These are phyloP conservation scores for Chalciporus sphaerocephalus DNA, from an alignment of 768 basidiomycete species.

Conservation along the genomic window DNA sequence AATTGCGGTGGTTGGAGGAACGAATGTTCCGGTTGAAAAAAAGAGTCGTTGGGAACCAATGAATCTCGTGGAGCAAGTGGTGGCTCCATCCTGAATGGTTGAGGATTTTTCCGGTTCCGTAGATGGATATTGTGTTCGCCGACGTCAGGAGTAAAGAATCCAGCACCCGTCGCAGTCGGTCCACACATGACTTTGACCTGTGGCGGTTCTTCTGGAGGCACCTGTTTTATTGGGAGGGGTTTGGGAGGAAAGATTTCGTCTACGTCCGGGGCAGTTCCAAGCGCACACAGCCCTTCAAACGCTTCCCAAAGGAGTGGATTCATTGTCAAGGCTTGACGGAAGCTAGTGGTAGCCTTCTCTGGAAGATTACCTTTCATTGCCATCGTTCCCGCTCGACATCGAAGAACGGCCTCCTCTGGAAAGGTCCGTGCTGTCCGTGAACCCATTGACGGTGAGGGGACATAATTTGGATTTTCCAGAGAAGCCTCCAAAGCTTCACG, in stretches of 20 bases:
- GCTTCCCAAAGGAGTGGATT: conserved; percentile 91
- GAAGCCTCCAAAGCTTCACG: conserved; percentile 65
- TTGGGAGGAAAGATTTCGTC: conserved; percentile 70
- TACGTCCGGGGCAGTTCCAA: conserved; percentile 68
- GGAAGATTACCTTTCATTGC: conserved; percentile 77
- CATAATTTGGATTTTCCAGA: conserved; percentile 47
- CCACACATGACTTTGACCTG: conserved; percentile 34
- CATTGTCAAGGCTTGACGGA: conserved; percentile 61
- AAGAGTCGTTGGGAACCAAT: conserved; percentile 55
- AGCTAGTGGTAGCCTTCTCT: conserved; percentile 67
- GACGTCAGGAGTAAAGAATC: conserved; percentile 74
- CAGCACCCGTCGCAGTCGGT: conserved; percentile 59
- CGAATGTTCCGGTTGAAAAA: conserved; percentile 53
- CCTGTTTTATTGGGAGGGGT: conserved; percentile 50
- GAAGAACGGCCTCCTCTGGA: conserved; percentile 68
- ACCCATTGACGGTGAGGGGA: conserved; percentile 53
- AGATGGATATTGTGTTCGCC: conserved; percentile 54
- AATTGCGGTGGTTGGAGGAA: conserved; percentile 45
- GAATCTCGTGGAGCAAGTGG: conserved; percentile 55
- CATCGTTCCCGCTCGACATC: conserved; percentile 72
- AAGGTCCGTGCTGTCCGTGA: conserved; percentile 52
- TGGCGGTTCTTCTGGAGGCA: conserved; percentile 48
- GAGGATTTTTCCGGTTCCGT: conserved; percentile 51
- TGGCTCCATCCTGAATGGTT: conserved; percentile 55
- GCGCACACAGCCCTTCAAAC: conserved; percentile 77